Base-by-base conservation (phyloP, 2,329 filamentous ascomycete species). In the Ambrosiella cleistominuta region DNA sequence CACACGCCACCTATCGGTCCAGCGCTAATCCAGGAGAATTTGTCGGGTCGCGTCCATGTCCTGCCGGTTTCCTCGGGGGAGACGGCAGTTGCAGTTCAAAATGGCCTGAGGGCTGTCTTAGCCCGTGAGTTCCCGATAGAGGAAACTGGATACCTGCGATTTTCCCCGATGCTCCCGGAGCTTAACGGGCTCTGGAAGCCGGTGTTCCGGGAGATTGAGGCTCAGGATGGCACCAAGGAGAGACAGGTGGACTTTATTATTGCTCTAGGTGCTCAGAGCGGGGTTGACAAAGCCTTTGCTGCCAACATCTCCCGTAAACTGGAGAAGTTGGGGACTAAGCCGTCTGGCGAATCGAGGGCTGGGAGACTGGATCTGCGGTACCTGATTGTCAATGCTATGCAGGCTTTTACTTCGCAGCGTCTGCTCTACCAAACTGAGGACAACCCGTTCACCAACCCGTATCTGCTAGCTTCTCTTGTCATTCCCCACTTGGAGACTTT, bases 401-500 rank as follows among this genome's bases (percentile, higher is more conserved):
- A 82, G 65, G 70, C 73, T 0, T 78, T 76, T 62, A 77, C 74
- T 4, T 70, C 74, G 1, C 77, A 78, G 59, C 72, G 73, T 1
- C 66, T 77, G 7, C 65, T 72, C 2, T 73, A 73, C 57, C 76
- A 79, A 60, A 72, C 71, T 2, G 71, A 73, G 38, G 74, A 75
- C 58, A 79, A 78, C 62, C 78, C 77, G 0, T 77, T 81, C 60
- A 70, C 71, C 13, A 75, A 79, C 63, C 72, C 77, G 1, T 69
- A 73, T 19, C 68, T 78, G 13, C 71, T 83, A 1, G 80, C 81
- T 1, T 75, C 76, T 0, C 70, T 82, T 1, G 72, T 83, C 19
- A 70, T 83, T 44, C 78, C 80, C 1, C 78, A 82, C 61, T 70
- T 84, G 1, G 80, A 83, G 63, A 74, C 75, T 0, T 83, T 81